Base-by-base conservation (phyloP, 208 protist genomes). In the Herpetomonas samuelpessoai region DNA sequence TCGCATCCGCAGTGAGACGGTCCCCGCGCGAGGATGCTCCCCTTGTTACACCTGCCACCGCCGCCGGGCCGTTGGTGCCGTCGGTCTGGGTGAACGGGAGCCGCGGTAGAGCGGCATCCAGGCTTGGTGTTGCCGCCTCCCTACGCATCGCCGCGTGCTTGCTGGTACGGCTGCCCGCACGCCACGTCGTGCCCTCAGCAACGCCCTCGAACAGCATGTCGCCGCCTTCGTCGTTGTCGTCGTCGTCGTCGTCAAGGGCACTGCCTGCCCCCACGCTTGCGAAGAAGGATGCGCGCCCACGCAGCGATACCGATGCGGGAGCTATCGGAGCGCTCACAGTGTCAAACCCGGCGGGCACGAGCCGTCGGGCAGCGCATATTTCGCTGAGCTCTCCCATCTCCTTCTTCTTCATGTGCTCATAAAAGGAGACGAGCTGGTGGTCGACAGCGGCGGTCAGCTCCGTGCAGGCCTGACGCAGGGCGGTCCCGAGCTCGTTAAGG, bases 361-460 rank as follows among this genome's bases (percentile, higher is more conserved):
- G 26, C 16, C 45, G 19, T 26, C 55, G 46, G 48, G 29, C 24
- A 19, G 51, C 41, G 9, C 68, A 18, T 14, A 77, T 38, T 46
- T 61, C 45, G 18, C 57, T 38, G 14, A 56, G 26, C 38, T 74
- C 59, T 28, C 14, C 21, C 3, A 47, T 9, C 58, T 79, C 69
- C 57, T 89, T 89, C 10, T 41, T 30, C 16, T 64, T 65, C 67
- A 89, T 55, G 61, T 90, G 74, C 0, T 62, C 62, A 50, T 84
- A 94, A 50, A 94, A 94, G 27, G 76, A 73, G 14, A 86, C 68
- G 9, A 91, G 35, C 29, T 80, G 68, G 0, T 25, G 49, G 47
- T 88, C 82, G 10, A 91, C 54, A 3, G 59, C 54, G 46, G 7
- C 39, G 41, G 71, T 46, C 29, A 94, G 68, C 38, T 63, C 35